Percentiles rank a stretch among this genome's conserved stretches.
Evolutionary conservation across 495 filamentous ascomycete species (phyloP).

Genomic region (Aspergillus kassunensis): DNA sequence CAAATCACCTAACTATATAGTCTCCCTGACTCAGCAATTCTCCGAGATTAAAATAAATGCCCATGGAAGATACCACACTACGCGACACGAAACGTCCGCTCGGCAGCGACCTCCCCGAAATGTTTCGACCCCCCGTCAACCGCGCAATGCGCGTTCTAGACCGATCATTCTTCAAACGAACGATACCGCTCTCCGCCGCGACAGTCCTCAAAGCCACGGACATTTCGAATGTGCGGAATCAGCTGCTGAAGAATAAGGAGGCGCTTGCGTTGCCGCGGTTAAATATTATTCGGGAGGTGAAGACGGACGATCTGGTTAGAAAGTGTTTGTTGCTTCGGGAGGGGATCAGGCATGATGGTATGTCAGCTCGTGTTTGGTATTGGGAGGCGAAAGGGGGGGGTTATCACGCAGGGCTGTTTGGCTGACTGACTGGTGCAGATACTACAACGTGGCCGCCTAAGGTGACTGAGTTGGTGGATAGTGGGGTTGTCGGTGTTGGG

Average conservation of each 20-base stretch:
- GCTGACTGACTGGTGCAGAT: slow-evolving; percentile 44
- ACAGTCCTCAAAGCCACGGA: slow-evolving; percentile 65
- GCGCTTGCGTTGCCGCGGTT: slow-evolving; percentile 59
- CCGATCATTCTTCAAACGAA: slow-evolving; percentile 75
- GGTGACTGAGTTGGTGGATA: slow-evolving; percentile 63
- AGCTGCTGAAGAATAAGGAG: slow-evolving; percentile 55
- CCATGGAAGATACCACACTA: slow-evolving; percentile 28
- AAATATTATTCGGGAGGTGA: slow-evolving; percentile 48
- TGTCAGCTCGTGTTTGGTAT: slow-evolving; percentile 19
- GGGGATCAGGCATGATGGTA: slow-evolving; percentile 65
- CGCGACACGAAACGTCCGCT: slow-evolving; percentile 16
- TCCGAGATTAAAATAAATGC: no score
- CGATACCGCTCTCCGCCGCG: slow-evolving; percentile 72
- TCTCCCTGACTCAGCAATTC: no score
- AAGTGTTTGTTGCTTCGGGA: slow-evolving; percentile 77
- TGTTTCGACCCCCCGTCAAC: slow-evolving; percentile 81
- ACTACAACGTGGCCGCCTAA: slow-evolving; percentile 67
- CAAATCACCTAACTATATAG: no score
- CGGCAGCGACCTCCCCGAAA: slow-evolving; percentile 34
- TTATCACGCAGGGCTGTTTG: slow-evolving; percentile 20
- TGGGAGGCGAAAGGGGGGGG: not conserved
- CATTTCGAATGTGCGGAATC: slow-evolving; percentile 62
- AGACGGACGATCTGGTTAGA: slow-evolving; percentile 45
- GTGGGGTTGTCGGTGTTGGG: slow-evolving; percentile 60
- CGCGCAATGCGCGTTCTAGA: slow-evolving; percentile 77